Evolutionary conservation across 1,284 basidiomycete genomes (phyloP).

Genomic region (Butyriboletus appendiculatus): DNA sequence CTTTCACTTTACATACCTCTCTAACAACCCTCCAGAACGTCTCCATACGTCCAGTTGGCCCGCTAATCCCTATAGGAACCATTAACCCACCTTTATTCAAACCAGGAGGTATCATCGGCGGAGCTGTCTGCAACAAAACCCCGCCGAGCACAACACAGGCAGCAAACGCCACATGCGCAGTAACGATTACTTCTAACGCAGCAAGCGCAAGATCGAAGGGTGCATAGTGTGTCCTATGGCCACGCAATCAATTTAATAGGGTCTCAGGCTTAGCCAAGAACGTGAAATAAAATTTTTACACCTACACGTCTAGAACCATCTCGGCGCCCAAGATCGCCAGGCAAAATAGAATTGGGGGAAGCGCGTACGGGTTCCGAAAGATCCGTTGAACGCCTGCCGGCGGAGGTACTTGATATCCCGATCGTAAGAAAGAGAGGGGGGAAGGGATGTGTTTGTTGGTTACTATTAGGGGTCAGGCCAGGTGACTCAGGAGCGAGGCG

Average conservation of each 20-base stretch:
- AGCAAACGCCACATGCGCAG: constrained; percentile 80
- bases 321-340: constrained; percentile 33
- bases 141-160: constrained; percentile 79
- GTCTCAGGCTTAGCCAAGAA: not conserved
- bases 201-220: constrained; percentile 77
- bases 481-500: not conserved
- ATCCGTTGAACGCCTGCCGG: constrained; percentile 19
- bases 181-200: constrained; percentile 69
- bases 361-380: constrained; percentile 32
- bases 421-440: constrained; percentile 23
- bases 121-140: constrained; percentile 86
- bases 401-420: constrained; percentile 3
- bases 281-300: constrained; percentile 7
- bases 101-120: constrained; percentile 40
- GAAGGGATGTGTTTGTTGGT: constrained; percentile 33
- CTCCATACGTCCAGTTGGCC: constrained; percentile 52
- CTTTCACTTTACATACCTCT: constrained; percentile 52
- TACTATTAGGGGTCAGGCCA: constrained; percentile 17
- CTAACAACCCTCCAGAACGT: constrained; percentile 76
- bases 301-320: constrained; percentile 34
- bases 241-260: not conserved
- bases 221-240: constrained; percentile 56
- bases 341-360: constrained; percentile 36
- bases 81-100: constrained; percentile 13
- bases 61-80: constrained; percentile 2